Conservation (phyloP, 2,329 filamentous ascomycete species). For the Trichophyton equinum region DNA sequence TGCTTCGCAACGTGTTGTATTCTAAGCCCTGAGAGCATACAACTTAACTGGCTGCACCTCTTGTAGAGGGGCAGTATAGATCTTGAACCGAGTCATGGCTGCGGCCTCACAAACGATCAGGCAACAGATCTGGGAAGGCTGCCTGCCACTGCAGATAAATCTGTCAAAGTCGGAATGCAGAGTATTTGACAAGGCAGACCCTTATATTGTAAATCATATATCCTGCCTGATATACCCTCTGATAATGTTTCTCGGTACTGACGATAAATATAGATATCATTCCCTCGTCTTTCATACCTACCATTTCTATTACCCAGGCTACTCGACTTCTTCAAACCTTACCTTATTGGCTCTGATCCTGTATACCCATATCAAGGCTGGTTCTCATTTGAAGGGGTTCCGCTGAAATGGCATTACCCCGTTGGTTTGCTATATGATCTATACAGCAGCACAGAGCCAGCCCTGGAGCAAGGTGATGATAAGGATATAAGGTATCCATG, state of each 20-base stretch:
- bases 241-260: not conserved
- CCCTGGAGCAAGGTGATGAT: conserved; percentile 12
- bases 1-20: not conserved
- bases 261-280: conserved; percentile 38
- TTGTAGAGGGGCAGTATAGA: not conserved
- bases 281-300: conserved; percentile 55
- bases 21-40: too few relatives aligned
- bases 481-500: not conserved
- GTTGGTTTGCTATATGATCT: conserved; percentile 57
- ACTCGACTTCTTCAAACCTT: conserved; percentile 48
- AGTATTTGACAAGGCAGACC: conserved; percentile 46
- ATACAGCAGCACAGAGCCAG: conserved; percentile 45
- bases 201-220: conserved; percentile 41
- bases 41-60: not conserved
- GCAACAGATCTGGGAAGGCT: conserved; percentile 46
- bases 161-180: conserved; percentile 48
- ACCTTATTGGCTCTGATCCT: conserved; percentile 44
- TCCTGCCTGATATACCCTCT: not conserved
- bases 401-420: conserved; percentile 61
- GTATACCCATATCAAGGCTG: conserved; percentile 42
- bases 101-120: conserved; percentile 23
- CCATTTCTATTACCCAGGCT: conserved; percentile 52
- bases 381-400: conserved; percentile 56
- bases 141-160: conserved; percentile 47
- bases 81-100: not conserved